A percentile compares a stretch with the other conserved stretches of the same genome.
These are phyloP conservation scores for Coriaria nepalensis DNA, from an alignment of 306 rosid genomes.

Conservation along the genomic window DNA sequence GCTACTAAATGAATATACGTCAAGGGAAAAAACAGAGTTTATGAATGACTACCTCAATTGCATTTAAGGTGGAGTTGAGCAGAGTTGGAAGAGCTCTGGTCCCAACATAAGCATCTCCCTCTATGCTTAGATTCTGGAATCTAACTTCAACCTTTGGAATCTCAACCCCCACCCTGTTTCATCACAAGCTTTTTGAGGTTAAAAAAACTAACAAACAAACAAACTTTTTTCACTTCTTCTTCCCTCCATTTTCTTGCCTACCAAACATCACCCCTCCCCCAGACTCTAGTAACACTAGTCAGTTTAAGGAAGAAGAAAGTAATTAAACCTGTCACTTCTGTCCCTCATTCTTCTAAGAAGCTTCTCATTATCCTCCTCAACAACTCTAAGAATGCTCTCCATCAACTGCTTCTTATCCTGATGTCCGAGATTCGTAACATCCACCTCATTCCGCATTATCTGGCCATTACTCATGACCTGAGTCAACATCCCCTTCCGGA, in stretches of 20 bases:
- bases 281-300: too few relatives aligned
- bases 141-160: slow-evolving; percentile 72
- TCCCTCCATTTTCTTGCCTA: background rate
- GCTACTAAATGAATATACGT: background rate
- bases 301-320: too few relatives aligned
- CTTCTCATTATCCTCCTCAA: slow-evolving; percentile 61
- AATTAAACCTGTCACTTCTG: slow-evolving; percentile 45
- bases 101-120: slow-evolving; percentile 75
- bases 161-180: slow-evolving; percentile 57
- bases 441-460: slow-evolving; percentile 42
- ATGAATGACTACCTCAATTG: slow-evolving; percentile 36
- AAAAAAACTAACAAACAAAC: background rate
- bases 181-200: background rate
- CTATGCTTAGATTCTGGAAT: slow-evolving; percentile 43
- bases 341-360: slow-evolving; percentile 44
- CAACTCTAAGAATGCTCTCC: slow-evolving; percentile 32
- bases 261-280: too few relatives aligned
- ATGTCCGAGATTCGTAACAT: slow-evolving; percentile 38
- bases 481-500: slow-evolving; percentile 44
- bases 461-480: slow-evolving; percentile 39
- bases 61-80: slow-evolving; percentile 47
- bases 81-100: slow-evolving; percentile 75
- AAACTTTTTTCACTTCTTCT: background rate
- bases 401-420: slow-evolving; percentile 37
- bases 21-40: background rate